Conservation (phyloP, 768 basidiomycete genomes). For the Mycena galopus region DNA sequence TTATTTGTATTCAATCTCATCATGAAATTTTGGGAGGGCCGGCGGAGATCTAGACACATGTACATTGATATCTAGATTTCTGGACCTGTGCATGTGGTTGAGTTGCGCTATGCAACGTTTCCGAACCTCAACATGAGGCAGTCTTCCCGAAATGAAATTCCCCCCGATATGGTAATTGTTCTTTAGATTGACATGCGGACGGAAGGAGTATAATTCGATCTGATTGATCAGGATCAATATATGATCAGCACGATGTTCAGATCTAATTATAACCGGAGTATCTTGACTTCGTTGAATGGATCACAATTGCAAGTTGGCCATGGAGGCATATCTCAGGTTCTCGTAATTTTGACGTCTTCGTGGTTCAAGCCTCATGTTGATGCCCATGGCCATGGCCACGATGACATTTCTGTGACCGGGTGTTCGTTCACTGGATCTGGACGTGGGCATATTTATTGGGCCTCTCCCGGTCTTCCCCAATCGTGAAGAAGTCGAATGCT, state of each 20-base stretch:
- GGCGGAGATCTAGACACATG: no score
- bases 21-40: no score
- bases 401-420: neutral
- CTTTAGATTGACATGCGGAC: no score
- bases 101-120: neutral
- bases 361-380: neutral
- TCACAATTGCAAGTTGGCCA: neutral
- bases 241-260: no score
- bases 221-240: no score
- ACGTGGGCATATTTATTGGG: no score
- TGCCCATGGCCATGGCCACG: neutral
- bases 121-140: neutral
- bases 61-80: neutral
- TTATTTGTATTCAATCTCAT: no score
- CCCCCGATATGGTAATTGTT: no score
- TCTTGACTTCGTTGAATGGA: no score
- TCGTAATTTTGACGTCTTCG: neutral
- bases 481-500: neutral
- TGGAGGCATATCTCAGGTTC: neutral
- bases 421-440: no score
- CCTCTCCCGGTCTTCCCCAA: neutral
- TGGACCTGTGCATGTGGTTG: neutral
- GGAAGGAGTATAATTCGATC: no score
- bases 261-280: no score
- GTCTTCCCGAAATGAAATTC: neutral